Base-by-base conservation (phyloP, 768 basidiomycete genomes). In the Lactifluus volemus region DNA sequence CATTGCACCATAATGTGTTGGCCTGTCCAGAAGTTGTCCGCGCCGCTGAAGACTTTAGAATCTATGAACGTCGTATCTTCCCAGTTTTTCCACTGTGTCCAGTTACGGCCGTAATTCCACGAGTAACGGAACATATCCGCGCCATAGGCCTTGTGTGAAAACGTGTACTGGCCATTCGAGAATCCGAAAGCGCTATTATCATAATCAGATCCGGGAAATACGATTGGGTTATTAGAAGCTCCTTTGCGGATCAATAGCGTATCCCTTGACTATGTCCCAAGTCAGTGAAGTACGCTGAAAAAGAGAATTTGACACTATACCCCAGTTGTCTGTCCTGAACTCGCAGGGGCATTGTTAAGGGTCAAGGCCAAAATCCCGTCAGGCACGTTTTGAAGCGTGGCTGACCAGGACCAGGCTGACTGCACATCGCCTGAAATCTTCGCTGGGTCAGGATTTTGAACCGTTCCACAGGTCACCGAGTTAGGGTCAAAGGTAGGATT, bases 1-100 rank as follows among this genome's bases (percentile, higher is more conserved):
- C 89, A 96, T 77, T 97, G 92, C 39, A 96, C 81, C 73, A 91
- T 85, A 70, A 96, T 79, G 71, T 97, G 94, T 60, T 88, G 73
- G 7, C 94, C 94, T 1, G 72, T 58, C 94, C 94, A 97, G 73
- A 85, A 93, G 48, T 74, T 74, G 15, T 72, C 73, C 1, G 64
- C 21, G 57, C 69, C 69, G 29, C 73, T 67, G 72, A 94, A 88
- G 11, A 81, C 63, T n/a, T 72, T 73, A 9, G 81, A 70, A 57
- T 86, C 78, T 58, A 96, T 81, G 0, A 74, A 78, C 1, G 89
- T 86, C 19, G 76, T 80, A 57, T 84, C 81, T 73, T 94, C 89
- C 85, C 88, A 96, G 54, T 76, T 76, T 25, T 74, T 74, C 94
- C 94, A 96, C 19, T 78, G 71, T 5, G 89, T 80, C 92, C 93